These are phyloP conservation scores for Salix purpurea DNA, from an alignment of 345 rosid genomes.

Conservation along the genomic window DNA sequence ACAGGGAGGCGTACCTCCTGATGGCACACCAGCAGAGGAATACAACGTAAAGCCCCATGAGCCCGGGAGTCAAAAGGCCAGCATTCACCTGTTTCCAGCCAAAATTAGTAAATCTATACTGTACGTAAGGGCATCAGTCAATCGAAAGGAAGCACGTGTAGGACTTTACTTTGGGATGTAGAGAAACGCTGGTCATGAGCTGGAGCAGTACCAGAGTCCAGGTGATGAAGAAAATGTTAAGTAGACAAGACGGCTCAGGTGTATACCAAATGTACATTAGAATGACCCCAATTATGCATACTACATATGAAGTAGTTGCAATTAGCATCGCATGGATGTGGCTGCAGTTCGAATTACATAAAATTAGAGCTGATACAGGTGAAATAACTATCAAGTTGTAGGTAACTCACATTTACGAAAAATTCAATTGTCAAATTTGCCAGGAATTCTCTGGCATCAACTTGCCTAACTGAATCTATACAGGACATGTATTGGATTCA, in stretches of 20 bases:
- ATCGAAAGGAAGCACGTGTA: background rate
- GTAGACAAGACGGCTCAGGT: constrained; percentile 78
- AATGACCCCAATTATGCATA: constrained; percentile 72
- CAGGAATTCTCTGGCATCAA: background rate
- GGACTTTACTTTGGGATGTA: constrained; percentile 67
- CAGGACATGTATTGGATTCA: background rate
- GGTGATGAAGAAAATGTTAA: constrained; percentile 86
- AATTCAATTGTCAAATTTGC: background rate
- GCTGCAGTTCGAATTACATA: constrained; percentile 37
- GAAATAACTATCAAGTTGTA: background rate
- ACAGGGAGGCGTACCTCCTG: constrained; percentile 51
- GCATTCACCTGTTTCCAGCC: constrained; percentile 54
- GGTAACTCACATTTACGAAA: background rate
- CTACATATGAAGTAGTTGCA: constrained; percentile 63
- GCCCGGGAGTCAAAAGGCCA: constrained; percentile 82
- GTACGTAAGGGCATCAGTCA: background rate
- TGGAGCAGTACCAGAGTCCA: constrained; percentile 92
- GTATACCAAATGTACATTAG: constrained; percentile 95
- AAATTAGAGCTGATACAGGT: background rate
- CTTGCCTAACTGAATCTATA: background rate
- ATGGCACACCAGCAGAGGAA: constrained; percentile 97
- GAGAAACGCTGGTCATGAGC: constrained; percentile 88
- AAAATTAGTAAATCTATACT: background rate
- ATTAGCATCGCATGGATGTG: constrained; percentile 65
- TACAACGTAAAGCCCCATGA: constrained; percentile 91